Evolutionary conservation across 2,329 filamentous ascomycete species (phyloP), one percentile per base, ranked within the genome.

Genomic region (Cercospora citrullina): DNA sequence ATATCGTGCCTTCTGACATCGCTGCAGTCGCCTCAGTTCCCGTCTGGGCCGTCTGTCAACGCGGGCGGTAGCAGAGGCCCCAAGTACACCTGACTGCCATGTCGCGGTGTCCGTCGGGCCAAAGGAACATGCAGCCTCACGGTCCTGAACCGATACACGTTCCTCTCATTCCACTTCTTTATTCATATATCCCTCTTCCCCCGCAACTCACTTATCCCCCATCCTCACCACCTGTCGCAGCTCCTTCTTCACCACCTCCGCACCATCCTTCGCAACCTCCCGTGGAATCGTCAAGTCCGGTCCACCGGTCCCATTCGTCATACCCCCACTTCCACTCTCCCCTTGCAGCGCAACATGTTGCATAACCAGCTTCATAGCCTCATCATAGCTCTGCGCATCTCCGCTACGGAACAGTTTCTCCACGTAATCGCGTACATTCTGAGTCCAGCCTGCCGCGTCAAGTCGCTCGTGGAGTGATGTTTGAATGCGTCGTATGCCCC

Each of bases 371-470:
- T 81, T 81, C 76, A 87, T 81, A 55, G 88, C 80, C 64, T 89
- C 85, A 63, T 86, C 83, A 71, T 86, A 87, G 33, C 82, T 86
- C 65, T 83, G 83, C 74, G 84, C 86, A 64, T 86, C 84, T 58
- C 86, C 86, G 28, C 82, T 84, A 72, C 87, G 84, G 64, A 89
- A 83, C 48, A 89, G 81, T 65, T 85, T 81, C 58, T 84, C 83
- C 18, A 87, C 81, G 68, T 89, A 84, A 58, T 79, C 80, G 66
- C 84, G 84, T 68, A 90, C 81, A 30, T 81, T 81, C 72, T 86
- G 82, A 51, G 85, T 84, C 87, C 87, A 90, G 72, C 87, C 87
- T n/a, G 81, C 78, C 63, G 85, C 81, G 73, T 87, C 84, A 10
- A 89, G 82, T 23, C 84, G 82, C 73, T 86, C 82, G 67, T 84